These are phyloP conservation scores for Leishmania gerbilli DNA, from an alignment of 208 protist genomes.

Conservation along the genomic window DNA sequence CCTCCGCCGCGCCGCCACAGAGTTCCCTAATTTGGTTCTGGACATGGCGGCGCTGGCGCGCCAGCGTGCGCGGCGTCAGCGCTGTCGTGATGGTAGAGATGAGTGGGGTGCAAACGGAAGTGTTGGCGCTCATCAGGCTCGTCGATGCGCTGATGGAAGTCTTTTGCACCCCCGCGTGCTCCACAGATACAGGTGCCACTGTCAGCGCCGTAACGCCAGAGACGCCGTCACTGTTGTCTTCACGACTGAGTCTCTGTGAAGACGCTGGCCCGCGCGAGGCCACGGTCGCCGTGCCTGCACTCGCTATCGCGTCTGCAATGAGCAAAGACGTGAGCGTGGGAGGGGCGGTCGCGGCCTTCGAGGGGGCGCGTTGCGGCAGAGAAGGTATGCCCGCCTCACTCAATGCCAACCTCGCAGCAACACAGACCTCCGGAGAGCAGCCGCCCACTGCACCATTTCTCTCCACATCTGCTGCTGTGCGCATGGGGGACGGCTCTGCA, in stretches of 20 bases:
- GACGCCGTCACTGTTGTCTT: background rate
- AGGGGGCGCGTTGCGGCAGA: background rate
- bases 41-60: slow-evolving; percentile 2
- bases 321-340: background rate
- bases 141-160: background rate
- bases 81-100: slow-evolving; percentile 2
- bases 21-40: background rate
- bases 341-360: background rate
- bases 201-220: background rate
- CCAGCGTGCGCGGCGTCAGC: slow-evolving; percentile 16
- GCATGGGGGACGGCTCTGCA: background rate
- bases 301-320: background rate
- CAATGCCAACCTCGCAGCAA: background rate
- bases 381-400: background rate
- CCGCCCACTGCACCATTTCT: background rate
- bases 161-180: background rate
- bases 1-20: background rate
- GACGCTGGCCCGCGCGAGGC: background rate
- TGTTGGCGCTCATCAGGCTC: background rate
- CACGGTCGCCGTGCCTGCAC: background rate
- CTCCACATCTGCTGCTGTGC: background rate
- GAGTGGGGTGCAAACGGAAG: slow-evolving; percentile 6
- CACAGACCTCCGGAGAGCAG: background rate
- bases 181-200: background rate
- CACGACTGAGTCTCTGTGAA: background rate